Percentiles rank a stretch among this genome's conserved stretches.
Conservation (phyloP, 2,329 filamentous ascomycete species). For the Fusarium algeriense region DNA sequence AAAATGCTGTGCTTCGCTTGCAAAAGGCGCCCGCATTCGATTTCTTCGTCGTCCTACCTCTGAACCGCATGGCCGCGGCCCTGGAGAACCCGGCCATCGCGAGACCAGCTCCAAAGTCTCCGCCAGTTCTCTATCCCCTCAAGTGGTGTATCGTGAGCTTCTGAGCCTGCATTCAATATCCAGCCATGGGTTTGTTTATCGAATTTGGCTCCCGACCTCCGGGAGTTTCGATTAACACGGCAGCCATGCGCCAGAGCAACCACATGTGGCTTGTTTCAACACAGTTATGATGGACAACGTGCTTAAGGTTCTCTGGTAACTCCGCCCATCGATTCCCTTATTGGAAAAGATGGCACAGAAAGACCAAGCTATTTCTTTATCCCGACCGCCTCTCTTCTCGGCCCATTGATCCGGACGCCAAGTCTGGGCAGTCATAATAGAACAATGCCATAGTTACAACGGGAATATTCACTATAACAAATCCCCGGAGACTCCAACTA, state of each 20-base stretch:
- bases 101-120: conserved; percentile 21
- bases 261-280: conserved; percentile 29
- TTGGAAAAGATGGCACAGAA: conserved; percentile 17
- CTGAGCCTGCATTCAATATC: neutral
- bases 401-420: conserved; percentile 44
- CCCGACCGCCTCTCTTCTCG: conserved; percentile 38
- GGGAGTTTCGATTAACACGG: conserved; percentile 22
- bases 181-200: conserved; percentile 19
- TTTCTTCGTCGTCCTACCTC: conserved; percentile 13
- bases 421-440: conserved; percentile 31
- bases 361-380: conserved; percentile 13
- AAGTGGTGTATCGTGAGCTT: conserved; percentile 12
- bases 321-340: conserved; percentile 29
- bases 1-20: conserved; percentile 35
- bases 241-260: conserved; percentile 30
- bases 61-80: conserved; percentile 34
- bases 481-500: conserved; percentile 30
- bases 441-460: conserved; percentile 30
- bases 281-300: conserved; percentile 6
- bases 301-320: conserved; percentile 20
- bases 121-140: conserved; percentile 3
- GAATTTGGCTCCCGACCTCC: conserved; percentile 4
- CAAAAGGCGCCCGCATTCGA: conserved; percentile 19
- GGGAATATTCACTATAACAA: conserved; percentile 31
- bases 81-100: conserved; percentile 14